Conservation (phyloP, 352 stramenopile genomes). For the Phytophthora meadii region DNA sequence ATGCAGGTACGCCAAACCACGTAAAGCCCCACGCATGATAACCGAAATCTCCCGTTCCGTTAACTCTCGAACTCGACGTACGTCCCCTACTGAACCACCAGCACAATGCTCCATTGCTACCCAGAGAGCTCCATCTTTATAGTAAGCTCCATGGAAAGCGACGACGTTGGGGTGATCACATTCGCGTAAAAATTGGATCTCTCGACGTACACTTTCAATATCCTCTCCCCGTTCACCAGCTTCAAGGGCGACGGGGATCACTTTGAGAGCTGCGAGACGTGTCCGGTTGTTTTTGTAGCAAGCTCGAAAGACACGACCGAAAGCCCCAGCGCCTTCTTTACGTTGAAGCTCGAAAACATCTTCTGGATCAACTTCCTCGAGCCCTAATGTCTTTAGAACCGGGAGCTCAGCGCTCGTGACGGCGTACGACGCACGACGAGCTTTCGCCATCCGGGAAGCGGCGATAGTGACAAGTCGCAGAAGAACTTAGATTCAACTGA, state of each 20-base stretch:
- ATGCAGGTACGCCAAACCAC: conserved; percentile 88
- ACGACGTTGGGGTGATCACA: conserved; percentile 83
- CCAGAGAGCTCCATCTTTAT: conserved; percentile 87
- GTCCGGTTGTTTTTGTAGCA: conserved; percentile 54
- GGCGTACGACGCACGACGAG: conserved; percentile 38
- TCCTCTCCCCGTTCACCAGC: conserved; percentile 69
- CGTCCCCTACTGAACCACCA: conserved; percentile 81
- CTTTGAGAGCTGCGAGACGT: conserved; percentile 68
- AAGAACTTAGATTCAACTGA: conserved; percentile 4
- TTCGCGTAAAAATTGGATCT: conserved; percentile 79
- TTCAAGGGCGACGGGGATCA: conserved; percentile 73
- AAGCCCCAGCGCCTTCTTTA: conserved; percentile 76
- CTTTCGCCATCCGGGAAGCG: conserved; percentile 82
- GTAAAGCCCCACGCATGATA: conserved; percentile 78
- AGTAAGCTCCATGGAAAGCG: conserved; percentile 80
- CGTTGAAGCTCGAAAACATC: conserved; percentile 77
- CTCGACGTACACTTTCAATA: conserved; percentile 70
- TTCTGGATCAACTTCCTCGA: conserved; percentile 68
- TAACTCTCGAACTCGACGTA: conserved; percentile 56
- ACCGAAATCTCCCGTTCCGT: conserved; percentile 78
- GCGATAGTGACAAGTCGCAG: conserved; percentile 31
- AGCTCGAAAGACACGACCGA: conserved; percentile 72
- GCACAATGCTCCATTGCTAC: conserved; percentile 92
- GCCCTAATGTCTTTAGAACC: conserved; percentile 59
- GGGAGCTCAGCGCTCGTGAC: conserved; percentile 37